Conservation (phyloP, 2,329 filamentous ascomycete genomes). For the Apiospora malaysiana region DNA sequence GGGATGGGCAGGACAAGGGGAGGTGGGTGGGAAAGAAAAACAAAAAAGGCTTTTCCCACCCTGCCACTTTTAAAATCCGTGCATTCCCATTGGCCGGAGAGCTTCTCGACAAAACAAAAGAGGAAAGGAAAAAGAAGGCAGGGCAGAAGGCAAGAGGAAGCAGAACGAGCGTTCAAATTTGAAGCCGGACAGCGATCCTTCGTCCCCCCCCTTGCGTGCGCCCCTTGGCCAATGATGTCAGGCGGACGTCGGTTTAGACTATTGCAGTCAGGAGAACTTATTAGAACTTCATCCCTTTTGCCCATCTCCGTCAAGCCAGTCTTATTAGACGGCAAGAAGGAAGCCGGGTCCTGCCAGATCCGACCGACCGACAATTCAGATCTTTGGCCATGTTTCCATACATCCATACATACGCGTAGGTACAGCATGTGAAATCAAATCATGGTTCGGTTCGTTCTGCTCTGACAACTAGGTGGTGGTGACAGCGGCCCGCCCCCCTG, state of each 20-base stretch:
- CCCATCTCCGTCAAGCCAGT: not conserved
- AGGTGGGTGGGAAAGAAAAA: not conserved
- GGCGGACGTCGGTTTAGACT: not conserved
- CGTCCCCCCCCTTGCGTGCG: not conserved
- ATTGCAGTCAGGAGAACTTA: no score
- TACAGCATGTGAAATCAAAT: not conserved
- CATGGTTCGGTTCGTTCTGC: not conserved
- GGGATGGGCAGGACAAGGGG: not conserved
- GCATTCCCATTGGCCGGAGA: not conserved
- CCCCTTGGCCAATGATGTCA: conserved; percentile 4
- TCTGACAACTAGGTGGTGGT: not conserved
- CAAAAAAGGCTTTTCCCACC: not conserved
- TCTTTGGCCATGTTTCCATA: not conserved
- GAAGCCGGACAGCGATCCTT: not conserved
- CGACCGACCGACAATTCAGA: not conserved
- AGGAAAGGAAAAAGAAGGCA: conserved; percentile 21
- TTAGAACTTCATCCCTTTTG: not conserved
- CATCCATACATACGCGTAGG: no score
- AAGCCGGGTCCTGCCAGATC: not conserved
- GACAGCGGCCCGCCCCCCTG: conserved; percentile 16
- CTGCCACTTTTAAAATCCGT: not conserved
- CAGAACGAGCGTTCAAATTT: not conserved
- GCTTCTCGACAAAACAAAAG: conserved; percentile 6
- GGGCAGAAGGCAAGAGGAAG: no score
- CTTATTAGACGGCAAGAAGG: not conserved